Conservation (phyloP, 2,329 filamentous ascomycete genomes). For the Colletotrichum brevisporum region DNA sequence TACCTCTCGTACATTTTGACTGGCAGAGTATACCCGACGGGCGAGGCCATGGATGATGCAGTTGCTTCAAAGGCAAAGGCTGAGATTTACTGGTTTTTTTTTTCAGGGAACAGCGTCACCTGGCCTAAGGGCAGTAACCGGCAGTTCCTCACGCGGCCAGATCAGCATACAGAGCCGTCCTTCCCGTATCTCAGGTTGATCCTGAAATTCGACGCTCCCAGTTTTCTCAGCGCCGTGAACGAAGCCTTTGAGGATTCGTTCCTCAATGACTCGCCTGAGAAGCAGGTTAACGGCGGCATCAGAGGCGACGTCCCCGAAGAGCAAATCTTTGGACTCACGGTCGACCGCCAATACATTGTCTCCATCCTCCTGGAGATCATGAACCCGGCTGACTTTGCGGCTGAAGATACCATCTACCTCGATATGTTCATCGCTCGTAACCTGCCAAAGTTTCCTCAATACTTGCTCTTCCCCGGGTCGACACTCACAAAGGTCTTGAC, state of each 20-base stretch:
- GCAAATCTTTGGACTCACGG: slow-evolving; percentile 76
- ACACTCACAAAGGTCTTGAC: slow-evolving; percentile 85
- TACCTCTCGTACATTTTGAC: slow-evolving; percentile 95
- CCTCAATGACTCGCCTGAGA: slow-evolving; percentile 83
- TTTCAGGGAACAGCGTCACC: slow-evolving; percentile 82
- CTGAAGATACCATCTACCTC: slow-evolving; percentile 90
- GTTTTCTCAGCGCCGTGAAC: slow-evolving; percentile 94
- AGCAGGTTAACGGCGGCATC: slow-evolving; percentile 67
- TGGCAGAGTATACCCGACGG: slow-evolving; percentile 91
- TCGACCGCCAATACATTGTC: slow-evolving; percentile 93
- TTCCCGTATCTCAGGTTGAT: slow-evolving; percentile 90
- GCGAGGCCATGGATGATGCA: slow-evolving; percentile 79
- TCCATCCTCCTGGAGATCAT: slow-evolving; percentile 94
- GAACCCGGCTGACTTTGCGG: slow-evolving; percentile 80
- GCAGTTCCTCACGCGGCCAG: slow-evolving; percentile 72
- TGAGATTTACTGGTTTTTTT: slow-evolving; percentile 93
- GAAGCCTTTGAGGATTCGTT: slow-evolving; percentile 98
- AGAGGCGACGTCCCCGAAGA: slow-evolving; percentile 72
- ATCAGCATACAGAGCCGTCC: slow-evolving; percentile 74
- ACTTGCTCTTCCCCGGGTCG: slow-evolving; percentile 90
- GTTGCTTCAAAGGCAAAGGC: slow-evolving; percentile 84
- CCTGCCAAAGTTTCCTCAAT: slow-evolving; percentile 95
- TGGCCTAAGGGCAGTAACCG: slow-evolving; percentile 79
- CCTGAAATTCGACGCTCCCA: slow-evolving; percentile 89
- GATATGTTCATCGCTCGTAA: slow-evolving; percentile 99